A percentile compares a stretch with the other conserved stretches of the same genome.
These are phyloP conservation scores for Rhynchospora tenuis DNA, from an alignment of 176 grass and related monocot species.

Conservation along the genomic window DNA sequence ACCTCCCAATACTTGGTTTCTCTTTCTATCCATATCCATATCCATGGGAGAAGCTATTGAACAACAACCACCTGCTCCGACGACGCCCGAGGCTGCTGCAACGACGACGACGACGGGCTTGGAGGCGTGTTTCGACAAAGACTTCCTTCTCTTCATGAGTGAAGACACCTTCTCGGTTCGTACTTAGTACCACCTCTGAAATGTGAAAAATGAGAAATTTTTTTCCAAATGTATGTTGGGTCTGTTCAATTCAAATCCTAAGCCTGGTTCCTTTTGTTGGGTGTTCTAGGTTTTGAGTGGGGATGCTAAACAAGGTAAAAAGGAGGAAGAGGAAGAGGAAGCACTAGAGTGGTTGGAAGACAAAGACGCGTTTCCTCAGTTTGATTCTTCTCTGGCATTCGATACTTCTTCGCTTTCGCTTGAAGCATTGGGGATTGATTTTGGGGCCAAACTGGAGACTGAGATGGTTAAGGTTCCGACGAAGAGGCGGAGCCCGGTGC, in stretches of 20 bases:
- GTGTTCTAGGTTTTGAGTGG: slow-evolving; percentile 28
- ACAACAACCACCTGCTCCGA: slow-evolving; percentile 27
- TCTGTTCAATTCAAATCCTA: background rate
- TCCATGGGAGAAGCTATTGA: slow-evolving; percentile 30
- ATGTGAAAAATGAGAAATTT: background rate
- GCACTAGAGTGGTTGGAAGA: slow-evolving; percentile 85
- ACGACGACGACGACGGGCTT: slow-evolving; percentile 11
- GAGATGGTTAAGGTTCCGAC: slow-evolving; percentile 29
- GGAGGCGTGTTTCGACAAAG: slow-evolving; percentile 27
- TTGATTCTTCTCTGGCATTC: slow-evolving; percentile 43
- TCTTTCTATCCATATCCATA: background rate
- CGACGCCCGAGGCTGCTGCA: slow-evolving; percentile 32
- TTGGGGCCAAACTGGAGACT: background rate
- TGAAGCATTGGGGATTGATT: background rate
- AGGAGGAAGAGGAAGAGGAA: slow-evolving; percentile 51
- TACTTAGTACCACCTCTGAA: slow-evolving; percentile 20
- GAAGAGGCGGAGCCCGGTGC: slow-evolving; percentile 23
- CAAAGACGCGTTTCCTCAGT: slow-evolving; percentile 71
- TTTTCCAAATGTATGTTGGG: slow-evolving; percentile 1
- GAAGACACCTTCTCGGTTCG: slow-evolving; percentile 30
- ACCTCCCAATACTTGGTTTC: background rate
- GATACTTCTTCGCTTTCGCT: background rate
- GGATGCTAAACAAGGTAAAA: slow-evolving; percentile 35
- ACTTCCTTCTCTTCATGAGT: slow-evolving; percentile 18
- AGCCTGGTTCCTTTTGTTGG: slow-evolving; percentile 15